Conservation (phyloP, 2,329 filamentous ascomycete genomes). For the Aspergillus novoparasiticus region DNA sequence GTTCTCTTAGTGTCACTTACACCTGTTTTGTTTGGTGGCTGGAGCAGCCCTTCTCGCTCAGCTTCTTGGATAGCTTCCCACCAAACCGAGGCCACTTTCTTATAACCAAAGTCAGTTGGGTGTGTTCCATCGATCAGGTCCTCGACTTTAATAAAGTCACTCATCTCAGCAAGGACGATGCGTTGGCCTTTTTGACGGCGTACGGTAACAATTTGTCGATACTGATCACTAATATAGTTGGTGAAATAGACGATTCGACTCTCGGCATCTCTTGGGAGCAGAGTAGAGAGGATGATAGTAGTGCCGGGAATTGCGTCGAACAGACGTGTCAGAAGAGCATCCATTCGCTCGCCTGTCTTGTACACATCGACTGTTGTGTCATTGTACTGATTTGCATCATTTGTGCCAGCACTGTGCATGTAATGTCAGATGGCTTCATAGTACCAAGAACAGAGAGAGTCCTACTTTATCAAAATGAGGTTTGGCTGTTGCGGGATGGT, state of each 20-base stretch:
- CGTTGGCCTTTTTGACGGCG: constrained; percentile 21
- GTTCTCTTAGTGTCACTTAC: neutral
- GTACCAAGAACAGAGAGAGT: neutral
- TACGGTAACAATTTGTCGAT: constrained; percentile 22
- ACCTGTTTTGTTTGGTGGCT: neutral
- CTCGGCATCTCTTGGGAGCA: constrained; percentile 27
- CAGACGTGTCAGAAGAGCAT: constrained; percentile 27
- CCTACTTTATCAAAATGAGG: constrained; percentile 31
- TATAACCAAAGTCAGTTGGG: constrained; percentile 26
- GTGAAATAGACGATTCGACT: neutral
- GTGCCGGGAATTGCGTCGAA: constrained; percentile 26
- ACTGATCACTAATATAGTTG: constrained; percentile 28
- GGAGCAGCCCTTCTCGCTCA: constrained; percentile 14
- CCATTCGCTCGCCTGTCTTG: constrained; percentile 28
- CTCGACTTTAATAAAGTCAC: constrained; percentile 16
- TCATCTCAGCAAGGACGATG: constrained; percentile 31
- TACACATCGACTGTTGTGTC: constrained; percentile 22
- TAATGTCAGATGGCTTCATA: neutral
- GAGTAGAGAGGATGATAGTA: constrained; percentile 36
- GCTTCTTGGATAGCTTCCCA: constrained; percentile 28
- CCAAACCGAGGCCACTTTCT: constrained; percentile 32
- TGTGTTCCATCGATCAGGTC: constrained; percentile 27
- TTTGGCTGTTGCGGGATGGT: constrained; percentile 25
- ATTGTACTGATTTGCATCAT: constrained; percentile 25
- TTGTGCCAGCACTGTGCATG: constrained; percentile 33